Conservation (phyloP, 2,329 filamentous ascomycete genomes). For the Colletotrichum tofieldiae region DNA sequence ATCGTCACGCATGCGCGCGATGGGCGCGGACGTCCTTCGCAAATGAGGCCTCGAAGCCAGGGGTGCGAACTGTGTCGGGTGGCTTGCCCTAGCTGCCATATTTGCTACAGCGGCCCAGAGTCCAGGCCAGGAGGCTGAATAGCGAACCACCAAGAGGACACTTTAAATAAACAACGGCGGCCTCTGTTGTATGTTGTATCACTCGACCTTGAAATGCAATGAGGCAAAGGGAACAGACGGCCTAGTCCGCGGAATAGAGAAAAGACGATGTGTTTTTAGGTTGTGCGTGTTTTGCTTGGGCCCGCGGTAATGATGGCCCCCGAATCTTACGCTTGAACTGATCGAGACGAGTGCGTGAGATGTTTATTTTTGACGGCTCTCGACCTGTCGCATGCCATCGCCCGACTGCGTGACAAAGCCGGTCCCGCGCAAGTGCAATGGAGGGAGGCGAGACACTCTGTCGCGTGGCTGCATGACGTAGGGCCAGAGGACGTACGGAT, state of each 20-base stretch:
- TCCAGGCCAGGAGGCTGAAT: neutral
- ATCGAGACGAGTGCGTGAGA: neutral
- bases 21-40: neutral
- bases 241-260: neutral
- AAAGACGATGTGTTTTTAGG: neutral
- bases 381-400: neutral
- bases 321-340: neutral
- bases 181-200: neutral
- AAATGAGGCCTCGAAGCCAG: slow-evolving; percentile 20
- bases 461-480: neutral
- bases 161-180: neutral
- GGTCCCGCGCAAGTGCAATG: neutral
- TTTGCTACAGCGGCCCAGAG: neutral
- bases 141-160: neutral
- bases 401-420: neutral
- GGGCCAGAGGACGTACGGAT: slow-evolving; percentile 1
- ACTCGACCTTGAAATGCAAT: neutral
- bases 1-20: neutral
- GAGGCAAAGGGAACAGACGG: neutral
- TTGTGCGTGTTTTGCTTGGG: neutral
- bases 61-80: slow-evolving; percentile 20
- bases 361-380: neutral
- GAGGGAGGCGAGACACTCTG: neutral
- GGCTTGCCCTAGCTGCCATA: slow-evolving; percentile 25
- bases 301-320: neutral